Percentiles rank a stretch among this genome's conserved stretches.
Conservation (phyloP, 208 protist species). For the Leptomonas seymouri region DNA sequence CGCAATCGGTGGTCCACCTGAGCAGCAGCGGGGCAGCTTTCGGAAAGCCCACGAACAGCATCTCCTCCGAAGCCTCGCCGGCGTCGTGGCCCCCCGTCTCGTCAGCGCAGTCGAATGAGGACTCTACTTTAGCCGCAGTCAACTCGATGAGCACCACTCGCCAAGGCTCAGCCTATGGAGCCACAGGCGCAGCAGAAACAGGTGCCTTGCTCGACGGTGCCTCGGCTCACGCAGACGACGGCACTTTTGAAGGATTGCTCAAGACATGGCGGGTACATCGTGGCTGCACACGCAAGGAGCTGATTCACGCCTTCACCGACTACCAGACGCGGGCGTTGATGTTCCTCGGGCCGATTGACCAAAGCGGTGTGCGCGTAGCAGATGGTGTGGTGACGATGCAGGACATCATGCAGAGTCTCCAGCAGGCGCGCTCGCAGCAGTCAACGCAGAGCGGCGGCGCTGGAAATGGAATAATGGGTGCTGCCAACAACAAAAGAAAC, state of each 20-base stretch:
- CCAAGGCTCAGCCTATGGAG: background rate
- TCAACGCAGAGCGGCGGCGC: constrained; percentile 2
- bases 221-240: background rate
- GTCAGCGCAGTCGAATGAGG: constrained; percentile 18
- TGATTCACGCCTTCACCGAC: constrained; percentile 62
- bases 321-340: constrained; percentile 47
- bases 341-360: constrained; percentile 55
- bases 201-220: background rate
- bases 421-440: constrained; percentile 11
- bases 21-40: constrained; percentile 1
- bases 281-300: constrained; percentile 85
- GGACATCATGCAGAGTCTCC: constrained; percentile 33
- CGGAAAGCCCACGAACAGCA: constrained; percentile 4
- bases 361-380: constrained; percentile 54
- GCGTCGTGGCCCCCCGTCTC: constrained; percentile 8
- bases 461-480: background rate
- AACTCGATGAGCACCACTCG: background rate
- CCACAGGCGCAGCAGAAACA: background rate
- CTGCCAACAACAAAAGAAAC: background rate
- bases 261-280: constrained; percentile 47
- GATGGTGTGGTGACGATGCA: constrained; percentile 69
- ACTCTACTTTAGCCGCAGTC: constrained; percentile 9
- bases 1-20: background rate
- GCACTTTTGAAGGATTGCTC: constrained; percentile 33
- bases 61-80: background rate